Base-by-base conservation (phyloP, 495 filamentous ascomycete species). In the Choiromyces venosus region DNA sequence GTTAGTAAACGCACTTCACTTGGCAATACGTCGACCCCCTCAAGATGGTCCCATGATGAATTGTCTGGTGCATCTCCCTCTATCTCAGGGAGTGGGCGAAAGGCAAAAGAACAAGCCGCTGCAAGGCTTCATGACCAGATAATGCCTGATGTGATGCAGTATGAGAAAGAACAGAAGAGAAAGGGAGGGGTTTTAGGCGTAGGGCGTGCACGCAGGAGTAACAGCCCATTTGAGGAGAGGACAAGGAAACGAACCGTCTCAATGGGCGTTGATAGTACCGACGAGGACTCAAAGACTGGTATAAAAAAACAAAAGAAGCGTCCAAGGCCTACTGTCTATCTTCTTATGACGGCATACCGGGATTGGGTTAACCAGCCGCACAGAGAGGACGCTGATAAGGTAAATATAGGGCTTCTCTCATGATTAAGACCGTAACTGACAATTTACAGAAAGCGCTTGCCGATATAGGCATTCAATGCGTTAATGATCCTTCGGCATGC, bases 161-260 rank as follows among this genome's bases (percentile, higher is more conserved):
- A 93, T 80, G 91, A 99, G 81, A 97, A 96, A 79, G 95, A 99
- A 82, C 93, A 85, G 85, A 97, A 95, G 84, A 88, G 89, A 33
- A 91, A 91, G 56, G 93, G 93, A n/a, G 89, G 90, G 44, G 87
- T 93, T 2, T 91, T 92, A 78, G 91, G 93, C 69, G 93, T 93
- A 37, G 88, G 89, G 14, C 82, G 86, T 73, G 84, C 85, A n/a
- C 85, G 85, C 39, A 86, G 82, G 18, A 86, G 87, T 70, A 84
- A 84, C 65, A 86, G 87, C 72, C 78, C 83, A 37, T 81, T 80
- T 39, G 74, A 84, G 21, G 65, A 70, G 25, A 71, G 14, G 66
- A 16, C 52, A 37, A 71, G 71, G 69, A 91, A 89, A 78, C 83
- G 86, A 67, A 87, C 86, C 29, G 87, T 87, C 46, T 69, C 85